A percentile compares a stretch with the other conserved stretches of the same genome.
Conservation (phyloP, 75 land plant genomes). For the Sequoia sempervirens region DNA sequence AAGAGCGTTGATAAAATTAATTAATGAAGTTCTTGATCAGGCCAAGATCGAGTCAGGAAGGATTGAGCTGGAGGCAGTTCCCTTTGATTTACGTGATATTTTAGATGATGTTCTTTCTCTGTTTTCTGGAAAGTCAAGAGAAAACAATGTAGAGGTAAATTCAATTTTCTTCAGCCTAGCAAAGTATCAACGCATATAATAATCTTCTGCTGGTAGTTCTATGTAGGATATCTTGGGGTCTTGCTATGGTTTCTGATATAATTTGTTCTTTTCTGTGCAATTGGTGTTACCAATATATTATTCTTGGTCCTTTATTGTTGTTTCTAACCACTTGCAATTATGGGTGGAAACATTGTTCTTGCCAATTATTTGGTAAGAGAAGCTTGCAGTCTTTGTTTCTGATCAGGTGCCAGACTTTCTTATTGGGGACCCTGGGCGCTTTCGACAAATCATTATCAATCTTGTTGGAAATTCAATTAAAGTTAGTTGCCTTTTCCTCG, state of each 20-base stretch:
- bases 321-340: neutral
- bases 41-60: conserved; percentile 93
- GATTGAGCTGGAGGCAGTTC: conserved; percentile 72
- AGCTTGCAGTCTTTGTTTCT: conserved; percentile 88
- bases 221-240: neutral
- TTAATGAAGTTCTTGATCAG: conserved; percentile 88
- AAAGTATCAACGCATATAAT: neutral
- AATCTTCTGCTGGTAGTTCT: neutral
- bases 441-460: conserved; percentile 82
- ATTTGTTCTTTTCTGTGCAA: neutral
- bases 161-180: neutral
- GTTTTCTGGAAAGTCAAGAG: conserved; percentile 73
- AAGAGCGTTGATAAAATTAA: conserved; percentile 67
- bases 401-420: conserved; percentile 72
- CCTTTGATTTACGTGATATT: conserved; percentile 65
- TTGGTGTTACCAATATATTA: neutral
- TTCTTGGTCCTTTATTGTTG: neutral
- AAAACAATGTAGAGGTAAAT: conserved; percentile 71
- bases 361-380: conserved; percentile 13
- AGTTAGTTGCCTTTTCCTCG: conserved; percentile 23
- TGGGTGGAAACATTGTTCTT: neutral
- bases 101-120: conserved; percentile 86
- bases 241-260: neutral
- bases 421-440: conserved; percentile 84
- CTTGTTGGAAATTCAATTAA: conserved; percentile 91